A percentile compares a stretch with the other conserved stretches of the same genome.
phyloP scores from a whole-genome alignment of 495 filamentous ascomycete species.

The Penicillium macrosclerotiorum region DNA sequence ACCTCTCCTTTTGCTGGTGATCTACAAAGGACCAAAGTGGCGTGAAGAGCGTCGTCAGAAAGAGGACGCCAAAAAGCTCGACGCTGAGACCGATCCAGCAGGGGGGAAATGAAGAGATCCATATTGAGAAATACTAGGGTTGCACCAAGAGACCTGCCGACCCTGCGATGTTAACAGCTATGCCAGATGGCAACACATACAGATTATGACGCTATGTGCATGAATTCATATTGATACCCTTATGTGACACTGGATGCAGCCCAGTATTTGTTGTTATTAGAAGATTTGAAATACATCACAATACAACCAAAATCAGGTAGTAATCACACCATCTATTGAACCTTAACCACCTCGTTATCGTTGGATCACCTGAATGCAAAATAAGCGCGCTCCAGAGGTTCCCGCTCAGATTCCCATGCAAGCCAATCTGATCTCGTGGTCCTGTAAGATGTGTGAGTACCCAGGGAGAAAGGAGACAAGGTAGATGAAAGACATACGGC shows the following conservation, averaged over 20 bases:
- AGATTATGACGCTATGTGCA: slow-evolving; percentile 3
- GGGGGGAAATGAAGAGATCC: slow-evolving; percentile 2
- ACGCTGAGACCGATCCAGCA: background rate
- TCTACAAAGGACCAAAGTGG: slow-evolving; percentile 47
- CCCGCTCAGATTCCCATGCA: slow-evolving; percentile 83
- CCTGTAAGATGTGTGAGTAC: slow-evolving; percentile 40
- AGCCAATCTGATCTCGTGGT: slow-evolving; percentile 95
- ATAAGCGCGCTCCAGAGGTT: slow-evolving; percentile 68
- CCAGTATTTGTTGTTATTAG: background rate
- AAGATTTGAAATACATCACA: background rate
- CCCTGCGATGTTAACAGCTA: no score
- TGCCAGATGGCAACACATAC: no score
- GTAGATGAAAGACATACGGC: slow-evolving; percentile 59
- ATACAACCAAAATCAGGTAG: slow-evolving; percentile 2
- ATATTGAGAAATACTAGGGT: background rate
- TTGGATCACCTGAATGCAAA: slow-evolving; percentile 43
- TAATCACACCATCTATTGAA: background rate
- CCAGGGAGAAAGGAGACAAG: slow-evolving; percentile 1
- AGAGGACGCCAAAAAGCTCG: slow-evolving; percentile 16
- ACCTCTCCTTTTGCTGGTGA: slow-evolving; percentile 50
- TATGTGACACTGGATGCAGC: background rate
- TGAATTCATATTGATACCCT: slow-evolving; percentile 3
- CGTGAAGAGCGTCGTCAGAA: slow-evolving; percentile 39
- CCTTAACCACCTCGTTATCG: background rate
- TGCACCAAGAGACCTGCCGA: no score